Evolutionary conservation across 352 stramenopile genomes (phyloP).

Genomic region (Phytophthora uliginosa): DNA sequence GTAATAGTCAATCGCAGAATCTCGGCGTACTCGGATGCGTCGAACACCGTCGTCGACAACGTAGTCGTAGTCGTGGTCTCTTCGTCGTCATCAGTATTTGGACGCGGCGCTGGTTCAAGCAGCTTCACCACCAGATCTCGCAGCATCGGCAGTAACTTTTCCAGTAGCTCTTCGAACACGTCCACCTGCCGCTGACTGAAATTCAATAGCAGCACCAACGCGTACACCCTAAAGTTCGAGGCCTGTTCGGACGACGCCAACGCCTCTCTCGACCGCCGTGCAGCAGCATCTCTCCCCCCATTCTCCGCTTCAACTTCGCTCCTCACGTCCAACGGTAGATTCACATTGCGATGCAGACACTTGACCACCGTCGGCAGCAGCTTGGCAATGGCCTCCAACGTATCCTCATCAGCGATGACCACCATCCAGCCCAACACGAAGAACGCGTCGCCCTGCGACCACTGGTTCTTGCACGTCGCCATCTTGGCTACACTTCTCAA

Average conservation of each 20-base stretch:
- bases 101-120: conserved; percentile 23
- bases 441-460: conserved; percentile 79
- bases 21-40: conserved; percentile 61
- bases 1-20: conserved; percentile 66
- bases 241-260: conserved; percentile 56
- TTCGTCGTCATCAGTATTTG: conserved; percentile 4
- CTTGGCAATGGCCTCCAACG: conserved; percentile 45
- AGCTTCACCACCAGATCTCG: conserved; percentile 43
- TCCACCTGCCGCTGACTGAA: conserved; percentile 65
- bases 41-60: conserved; percentile 11
- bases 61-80: neutral
- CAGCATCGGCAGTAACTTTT: conserved; percentile 46
- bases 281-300: conserved; percentile 2
- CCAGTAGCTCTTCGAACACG: conserved; percentile 42
- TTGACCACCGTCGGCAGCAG: conserved; percentile 58
- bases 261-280: conserved; percentile 15
- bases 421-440: conserved; percentile 83
- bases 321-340: conserved; percentile 10
- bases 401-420: conserved; percentile 69
- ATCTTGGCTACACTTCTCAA: conserved; percentile 59
- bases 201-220: conserved; percentile 81
- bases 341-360: conserved; percentile 56
- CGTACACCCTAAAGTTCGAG: conserved; percentile 78
- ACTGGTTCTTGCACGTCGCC: conserved; percentile 77
- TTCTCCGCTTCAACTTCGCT: neutral